Base-by-base conservation (phyloP, 78 protist genomes). In the Dictyostelium firmibasis region DNA sequence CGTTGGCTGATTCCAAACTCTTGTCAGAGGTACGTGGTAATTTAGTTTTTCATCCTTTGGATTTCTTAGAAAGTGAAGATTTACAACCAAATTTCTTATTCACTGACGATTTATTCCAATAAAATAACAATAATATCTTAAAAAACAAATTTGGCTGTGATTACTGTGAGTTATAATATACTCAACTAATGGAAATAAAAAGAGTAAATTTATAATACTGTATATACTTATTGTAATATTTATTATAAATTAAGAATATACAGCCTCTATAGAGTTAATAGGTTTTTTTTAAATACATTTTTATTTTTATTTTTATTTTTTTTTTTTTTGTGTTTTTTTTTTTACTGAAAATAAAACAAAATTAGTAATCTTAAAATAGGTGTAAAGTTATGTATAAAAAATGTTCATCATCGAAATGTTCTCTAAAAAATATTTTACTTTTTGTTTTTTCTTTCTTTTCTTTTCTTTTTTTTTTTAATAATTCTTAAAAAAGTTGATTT, bases 81-180 rank as follows among this genome's bases (percentile, higher is more conserved):
- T 33, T 92, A 16, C 94, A 81, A 81, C 94, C 94, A 18, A 43
- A 86, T 35, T 89, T 89, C 38, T 78, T 89, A 1, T 89, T 89
- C 38, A 89, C 94, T 50, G 94, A 89, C 70, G 94, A 89, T 50
- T 35, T 89, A 69, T 89, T 89, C 82, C 94, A 89, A 89, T 89
- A 81, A 87, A 83, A 31, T n/a, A 50, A 50, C n/a, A 57, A 83
- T 31, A 14, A 70, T 1, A 0, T 0, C 0, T 4, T 16, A 70
- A 75, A 31, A 36, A 35, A 29, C 8, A 10, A 29, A 74, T n/a
- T n/a, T n/a, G n/a, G n/a, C n/a, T n/a, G n/a, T n/a, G n/a, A n/a
- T n/a, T n/a, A n/a, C n/a, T n/a, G n/a, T n/a, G n/a, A n/a, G n/a
- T n/a, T n/a, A n/a, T n/a, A n/a, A n/a, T n/a, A n/a, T n/a, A 33